Evolutionary conservation across 805 yeast genomes (phyloP).

Genomic region (Yamadazyma ubonensis): DNA sequence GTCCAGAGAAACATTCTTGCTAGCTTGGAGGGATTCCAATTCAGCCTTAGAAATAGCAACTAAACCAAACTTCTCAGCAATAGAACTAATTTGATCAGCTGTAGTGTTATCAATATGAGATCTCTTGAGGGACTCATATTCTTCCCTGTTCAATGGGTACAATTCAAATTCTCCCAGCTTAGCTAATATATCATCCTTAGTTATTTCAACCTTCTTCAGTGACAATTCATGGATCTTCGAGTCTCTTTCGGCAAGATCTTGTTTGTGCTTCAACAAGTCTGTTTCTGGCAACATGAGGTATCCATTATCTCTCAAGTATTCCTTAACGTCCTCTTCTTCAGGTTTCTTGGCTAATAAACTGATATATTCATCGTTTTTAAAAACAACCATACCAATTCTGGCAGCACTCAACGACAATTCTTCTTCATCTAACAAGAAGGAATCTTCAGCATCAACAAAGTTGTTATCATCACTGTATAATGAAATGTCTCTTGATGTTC

Average conservation of each 20-base stretch:
- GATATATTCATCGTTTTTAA: slow-evolving; percentile 21
- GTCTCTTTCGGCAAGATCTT: slow-evolving; percentile 30
- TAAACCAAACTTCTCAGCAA: slow-evolving; percentile 44
- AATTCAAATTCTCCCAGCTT: slow-evolving; percentile 33
- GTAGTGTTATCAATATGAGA: slow-evolving; percentile 15
- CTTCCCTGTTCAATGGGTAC: slow-evolving; percentile 28
- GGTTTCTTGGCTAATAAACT: slow-evolving; percentile 16
- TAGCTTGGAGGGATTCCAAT: slow-evolving; percentile 9
- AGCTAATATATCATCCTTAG: slow-evolving; percentile 24
- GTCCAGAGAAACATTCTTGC: slow-evolving; percentile 17
- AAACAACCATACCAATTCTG: slow-evolving; percentile 24
- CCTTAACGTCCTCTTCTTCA: slow-evolving; percentile 18
- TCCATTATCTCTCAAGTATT: slow-evolving; percentile 21
- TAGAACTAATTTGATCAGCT: slow-evolving; percentile 15
- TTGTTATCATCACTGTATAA: slow-evolving; percentile 14
- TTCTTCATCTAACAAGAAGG: slow-evolving; percentile 26
- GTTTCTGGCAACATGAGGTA: slow-evolving; percentile 27
- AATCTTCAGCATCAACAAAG: slow-evolving; percentile 30
- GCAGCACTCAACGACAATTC: slow-evolving; percentile 28
- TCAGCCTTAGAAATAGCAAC: slow-evolving; percentile 15
- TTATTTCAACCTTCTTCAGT: slow-evolving; percentile 10
- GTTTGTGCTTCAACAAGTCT: slow-evolving; percentile 25
- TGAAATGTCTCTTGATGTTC: slow-evolving; percentile 16
- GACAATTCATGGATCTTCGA: slow-evolving; percentile 22
- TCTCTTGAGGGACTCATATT: slow-evolving; percentile 27